Base-by-base conservation (phyloP, 1,139 yeast genomes). In the Saccharomyces hybrid region DNA sequence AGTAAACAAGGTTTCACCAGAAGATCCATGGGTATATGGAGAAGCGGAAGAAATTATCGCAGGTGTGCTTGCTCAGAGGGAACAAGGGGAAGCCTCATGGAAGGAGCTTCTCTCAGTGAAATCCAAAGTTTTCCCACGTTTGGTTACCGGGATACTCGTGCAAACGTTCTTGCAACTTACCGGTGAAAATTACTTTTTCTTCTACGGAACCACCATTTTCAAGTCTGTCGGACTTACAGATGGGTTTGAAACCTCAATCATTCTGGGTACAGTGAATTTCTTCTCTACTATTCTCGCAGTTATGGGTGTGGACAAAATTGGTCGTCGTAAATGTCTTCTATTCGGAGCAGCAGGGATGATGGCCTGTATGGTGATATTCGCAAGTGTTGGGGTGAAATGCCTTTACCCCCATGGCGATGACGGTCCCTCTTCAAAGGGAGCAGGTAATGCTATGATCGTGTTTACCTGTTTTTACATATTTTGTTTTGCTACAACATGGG, bases 401-500 rank as follows among this genome's bases (percentile, higher is more conserved):
- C 42, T 38, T 16, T 38, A 38, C 42, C 42, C 42, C 0, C 42
- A 38, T 16, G 42, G 42, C 21, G 11, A 9, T 11, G 42, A 38
- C 9, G 42, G 21, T 38, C 42, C 42, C 12, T 38, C 42, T 38
- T 38, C 42, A 7, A 38, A 38, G 8, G 42, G 42, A 7, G 42
- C 42, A 53, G 89, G 89, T 68, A 73, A 82, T 67, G 86, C 83
- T 54, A 79, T 80, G 90, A 85, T 86, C 70, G 82, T 84, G 73
- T 77, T 86, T 60, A 80, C 89, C 44, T 84, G 89, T 73, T 73
- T 86, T 65, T 86, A 78, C 77, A 83, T 87, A 60, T 82, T 83
- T 78, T 82, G 79, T 75, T 86, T 86, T 68, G 91, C 93, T 52
- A 32, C 26, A 11, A 52, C 42, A 14, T 47, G 38, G 51, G 54